These are phyloP conservation scores for Phaeosphaeria sp. DNA, from an alignment of 2,329 filamentous ascomycete species.

Conservation along the genomic window DNA sequence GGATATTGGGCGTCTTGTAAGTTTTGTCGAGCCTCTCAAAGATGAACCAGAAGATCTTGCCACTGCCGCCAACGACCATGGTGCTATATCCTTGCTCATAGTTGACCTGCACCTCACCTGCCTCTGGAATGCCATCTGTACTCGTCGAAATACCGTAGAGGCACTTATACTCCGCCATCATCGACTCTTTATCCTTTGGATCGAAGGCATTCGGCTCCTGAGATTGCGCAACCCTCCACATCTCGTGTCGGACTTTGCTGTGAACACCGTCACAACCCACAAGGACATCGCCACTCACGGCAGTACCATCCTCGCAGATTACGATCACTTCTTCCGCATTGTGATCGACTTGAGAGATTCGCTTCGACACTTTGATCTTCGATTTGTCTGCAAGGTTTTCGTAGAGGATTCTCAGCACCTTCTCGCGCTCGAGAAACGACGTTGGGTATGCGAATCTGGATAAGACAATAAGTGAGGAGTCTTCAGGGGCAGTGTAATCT, in stretches of 20 bases:
- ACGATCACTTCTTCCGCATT: constrained; percentile 13
- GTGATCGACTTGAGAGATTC: constrained; percentile 13
- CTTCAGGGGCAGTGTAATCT: not conserved
- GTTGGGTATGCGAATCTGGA: constrained; percentile 11
- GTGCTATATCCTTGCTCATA: constrained; percentile 6
- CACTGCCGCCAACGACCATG: constrained; percentile 19
- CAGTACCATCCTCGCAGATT: constrained; percentile 12
- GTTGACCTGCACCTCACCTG: constrained; percentile 13
- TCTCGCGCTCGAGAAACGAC: constrained; percentile 18
- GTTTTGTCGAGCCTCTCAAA: constrained; percentile 26
- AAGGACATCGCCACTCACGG: constrained; percentile 12
- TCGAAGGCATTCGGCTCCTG: constrained; percentile 7
- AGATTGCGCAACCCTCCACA: constrained; percentile 15
- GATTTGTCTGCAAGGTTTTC: constrained; percentile 22
- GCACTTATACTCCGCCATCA: constrained; percentile 20
- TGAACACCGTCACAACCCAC: constrained; percentile 23
- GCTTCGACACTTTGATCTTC: constrained; percentile 9
- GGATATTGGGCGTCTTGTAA: constrained; percentile 31
- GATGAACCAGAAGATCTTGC: constrained; percentile 39
- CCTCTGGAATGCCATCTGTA: constrained; percentile 1
- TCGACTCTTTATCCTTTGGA: constrained; percentile 5
- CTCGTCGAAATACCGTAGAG: constrained; percentile 18
- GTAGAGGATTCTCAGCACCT: constrained; percentile 13
- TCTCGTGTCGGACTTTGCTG: constrained; percentile 15
- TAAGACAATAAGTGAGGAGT: not conserved